A percentile compares a stretch with the other conserved stretches of the same genome.
These are phyloP conservation scores for Botrytis fabae DNA, from an alignment of 2,329 filamentous ascomycete species.

Conservation along the genomic window DNA sequence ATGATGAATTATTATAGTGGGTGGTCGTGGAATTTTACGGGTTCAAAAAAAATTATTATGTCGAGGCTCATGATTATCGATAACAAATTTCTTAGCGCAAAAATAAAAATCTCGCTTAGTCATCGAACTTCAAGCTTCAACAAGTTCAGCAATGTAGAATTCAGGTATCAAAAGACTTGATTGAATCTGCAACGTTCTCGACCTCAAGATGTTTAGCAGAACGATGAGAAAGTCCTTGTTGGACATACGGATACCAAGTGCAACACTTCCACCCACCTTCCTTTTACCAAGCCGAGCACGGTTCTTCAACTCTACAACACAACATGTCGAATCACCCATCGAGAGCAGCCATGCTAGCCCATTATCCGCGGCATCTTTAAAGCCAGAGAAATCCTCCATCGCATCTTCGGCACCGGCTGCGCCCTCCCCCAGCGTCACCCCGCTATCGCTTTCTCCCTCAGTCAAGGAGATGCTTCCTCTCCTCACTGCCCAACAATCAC, in stretches of 20 bases:
- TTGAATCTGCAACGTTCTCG: slow-evolving; percentile 14
- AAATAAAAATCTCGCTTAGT: slow-evolving; percentile 20
- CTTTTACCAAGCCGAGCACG: slow-evolving; percentile 48
- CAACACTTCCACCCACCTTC: slow-evolving; percentile 50
- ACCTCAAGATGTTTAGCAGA: slow-evolving; percentile 43
- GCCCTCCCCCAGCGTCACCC: slow-evolving; percentile 32
- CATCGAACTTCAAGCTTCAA: slow-evolving; percentile 19
- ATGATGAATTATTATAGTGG: slow-evolving; percentile 31
- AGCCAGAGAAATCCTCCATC: slow-evolving; percentile 19
- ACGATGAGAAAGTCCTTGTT: slow-evolving; percentile 63
- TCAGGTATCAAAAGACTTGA: slow-evolving; percentile 22
- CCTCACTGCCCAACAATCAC: slow-evolving; percentile 68
- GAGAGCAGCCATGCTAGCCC: slow-evolving; percentile 20
- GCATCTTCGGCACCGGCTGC: slow-evolving; percentile 18
- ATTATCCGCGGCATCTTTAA: slow-evolving; percentile 27
- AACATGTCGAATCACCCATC: slow-evolving; percentile 47
- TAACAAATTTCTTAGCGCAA: slow-evolving; percentile 29
- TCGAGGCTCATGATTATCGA: slow-evolving; percentile 26
- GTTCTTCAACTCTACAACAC: slow-evolving; percentile 53
- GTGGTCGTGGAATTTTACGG: slow-evolving; percentile 23
- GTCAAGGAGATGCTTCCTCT: slow-evolving; percentile 66
- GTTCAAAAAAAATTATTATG: slow-evolving; percentile 25
- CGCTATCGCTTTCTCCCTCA: slow-evolving; percentile 50
- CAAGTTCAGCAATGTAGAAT: slow-evolving; percentile 17
- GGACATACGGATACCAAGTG: slow-evolving; percentile 52